Percentiles rank a stretch among this genome's conserved stretches.
Evolutionary conservation across 129 eudicot species (phyloP).

Genomic region (Chrysanthemum makinoi): DNA sequence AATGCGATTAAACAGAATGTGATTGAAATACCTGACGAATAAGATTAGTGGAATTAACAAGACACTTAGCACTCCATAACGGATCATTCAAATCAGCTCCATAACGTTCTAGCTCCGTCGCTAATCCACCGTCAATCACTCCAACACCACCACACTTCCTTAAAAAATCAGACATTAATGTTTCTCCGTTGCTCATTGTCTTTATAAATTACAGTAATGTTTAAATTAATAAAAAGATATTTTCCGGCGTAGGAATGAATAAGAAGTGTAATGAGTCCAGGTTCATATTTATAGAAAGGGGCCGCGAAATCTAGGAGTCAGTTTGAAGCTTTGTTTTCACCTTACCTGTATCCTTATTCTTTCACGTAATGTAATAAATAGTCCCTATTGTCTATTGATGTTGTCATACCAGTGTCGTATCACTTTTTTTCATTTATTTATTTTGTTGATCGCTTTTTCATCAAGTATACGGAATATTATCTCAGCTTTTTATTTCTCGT

Average conservation of each 20-base stretch:
- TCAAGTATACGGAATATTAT: too few species aligned
- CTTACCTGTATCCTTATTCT: not conserved
- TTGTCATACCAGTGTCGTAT: not conserved
- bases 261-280: conserved; percentile 7
- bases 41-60: conserved; percentile 65
- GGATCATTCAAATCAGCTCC: conserved; percentile 92
- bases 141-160: conserved; percentile 67
- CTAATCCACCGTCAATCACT: conserved; percentile 85
- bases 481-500: too few species aligned
- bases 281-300: conserved; percentile 31
- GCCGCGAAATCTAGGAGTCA: conserved; percentile 22
- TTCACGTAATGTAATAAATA: not conserved
- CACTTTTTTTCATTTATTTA: not conserved
- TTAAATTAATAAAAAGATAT: not conserved
- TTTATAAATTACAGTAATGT: too few species aligned
- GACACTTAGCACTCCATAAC: conserved; percentile 93
- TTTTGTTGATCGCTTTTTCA: not conserved
- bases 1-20: not conserved
- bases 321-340: not conserved
- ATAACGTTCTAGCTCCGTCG: conserved; percentile 85
- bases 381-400: not conserved
- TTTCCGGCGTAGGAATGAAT: conserved; percentile 22
- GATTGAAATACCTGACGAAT: conserved; percentile 53
- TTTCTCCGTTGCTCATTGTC: conserved; percentile 24
- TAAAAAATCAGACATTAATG: conserved; percentile 55